Conservation (phyloP, 345 rosid species). For the Anacardium occidentale region DNA sequence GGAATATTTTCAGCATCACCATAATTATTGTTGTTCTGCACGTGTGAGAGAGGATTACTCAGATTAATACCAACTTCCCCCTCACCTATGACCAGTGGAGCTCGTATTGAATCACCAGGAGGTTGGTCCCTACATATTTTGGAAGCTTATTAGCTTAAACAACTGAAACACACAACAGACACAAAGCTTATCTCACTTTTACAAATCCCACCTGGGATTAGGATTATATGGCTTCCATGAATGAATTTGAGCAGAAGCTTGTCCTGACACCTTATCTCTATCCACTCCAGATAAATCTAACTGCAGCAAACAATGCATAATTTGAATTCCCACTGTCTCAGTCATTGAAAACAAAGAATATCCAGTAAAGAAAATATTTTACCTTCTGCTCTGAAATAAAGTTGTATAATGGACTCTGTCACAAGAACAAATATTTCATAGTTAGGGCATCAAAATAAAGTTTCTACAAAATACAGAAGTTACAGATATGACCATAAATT, state of each 20-base stretch:
- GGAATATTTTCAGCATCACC: conserved; percentile 14
- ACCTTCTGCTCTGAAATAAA: no score
- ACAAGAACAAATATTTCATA: no score
- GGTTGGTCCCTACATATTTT: conserved; percentile 39
- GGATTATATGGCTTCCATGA: conserved; percentile 32
- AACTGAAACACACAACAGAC: conserved; percentile 10
- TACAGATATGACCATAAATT: no score
- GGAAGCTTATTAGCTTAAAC: conserved; percentile 18
- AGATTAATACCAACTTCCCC: conserved; percentile 24
- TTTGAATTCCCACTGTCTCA: not conserved
- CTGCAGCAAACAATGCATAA: conserved; percentile 40
- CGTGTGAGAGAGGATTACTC: conserved; percentile 20
- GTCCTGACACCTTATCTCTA: conserved; percentile 90
- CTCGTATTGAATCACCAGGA: conserved; percentile 33
- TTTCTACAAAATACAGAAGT: no score
- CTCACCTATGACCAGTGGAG: conserved; percentile 27
- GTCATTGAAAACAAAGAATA: conserved; percentile 6
- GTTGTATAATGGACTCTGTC: no score
- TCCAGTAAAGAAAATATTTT: no score
- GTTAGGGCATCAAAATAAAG: no score
- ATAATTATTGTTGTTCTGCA: conserved; percentile 19
- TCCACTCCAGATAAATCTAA: conserved; percentile 64
- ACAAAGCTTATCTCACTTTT: conserved; percentile 16
- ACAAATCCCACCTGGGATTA: conserved; percentile 40
- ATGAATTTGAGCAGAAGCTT: conserved; percentile 64